These are phyloP conservation scores for Pythium plurisporium DNA, from an alignment of 352 stramenopile species.

Conservation along the genomic window DNA sequence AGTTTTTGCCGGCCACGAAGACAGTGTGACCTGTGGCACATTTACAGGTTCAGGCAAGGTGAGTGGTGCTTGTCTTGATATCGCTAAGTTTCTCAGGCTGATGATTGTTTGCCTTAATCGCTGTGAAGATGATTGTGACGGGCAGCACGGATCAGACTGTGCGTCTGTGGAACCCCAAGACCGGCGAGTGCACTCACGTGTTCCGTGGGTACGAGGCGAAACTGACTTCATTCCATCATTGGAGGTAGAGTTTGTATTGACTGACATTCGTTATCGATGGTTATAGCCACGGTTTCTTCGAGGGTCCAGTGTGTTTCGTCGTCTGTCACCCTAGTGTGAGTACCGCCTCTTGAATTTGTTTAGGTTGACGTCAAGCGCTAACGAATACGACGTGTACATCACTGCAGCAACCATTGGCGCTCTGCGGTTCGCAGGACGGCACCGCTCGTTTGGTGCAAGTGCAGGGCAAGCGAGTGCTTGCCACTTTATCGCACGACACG, in stretches of 20 bases:
- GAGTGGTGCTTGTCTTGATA: not conserved
- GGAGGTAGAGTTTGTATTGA: not conserved
- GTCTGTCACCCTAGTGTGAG: slow-evolving; percentile 79
- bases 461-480: slow-evolving; percentile 92
- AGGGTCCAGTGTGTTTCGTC: slow-evolving; percentile 90
- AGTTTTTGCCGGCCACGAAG: slow-evolving; percentile 97
- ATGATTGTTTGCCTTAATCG: not conserved
- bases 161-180: slow-evolving; percentile 95
- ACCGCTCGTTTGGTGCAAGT: slow-evolving; percentile 92
- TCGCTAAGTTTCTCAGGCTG: not conserved
- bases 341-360: not conserved
- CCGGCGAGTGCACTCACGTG: slow-evolving; percentile 89
- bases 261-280: not conserved
- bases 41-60: slow-evolving; percentile 96
- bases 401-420: slow-evolving; percentile 84
- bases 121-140: slow-evolving; percentile 86
- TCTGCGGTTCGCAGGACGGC: slow-evolving; percentile 93
- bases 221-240: not conserved
- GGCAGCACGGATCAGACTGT: slow-evolving; percentile 93
- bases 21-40: slow-evolving; percentile 89
- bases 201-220: slow-evolving; percentile 61
- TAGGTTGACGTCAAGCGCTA: not conserved
- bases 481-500: slow-evolving; percentile 73
- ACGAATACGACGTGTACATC: not conserved
- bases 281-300: slow-evolving; percentile 73